Base-by-base conservation (phyloP, 768 basidiomycete genomes). In the Calocybe indica region DNA sequence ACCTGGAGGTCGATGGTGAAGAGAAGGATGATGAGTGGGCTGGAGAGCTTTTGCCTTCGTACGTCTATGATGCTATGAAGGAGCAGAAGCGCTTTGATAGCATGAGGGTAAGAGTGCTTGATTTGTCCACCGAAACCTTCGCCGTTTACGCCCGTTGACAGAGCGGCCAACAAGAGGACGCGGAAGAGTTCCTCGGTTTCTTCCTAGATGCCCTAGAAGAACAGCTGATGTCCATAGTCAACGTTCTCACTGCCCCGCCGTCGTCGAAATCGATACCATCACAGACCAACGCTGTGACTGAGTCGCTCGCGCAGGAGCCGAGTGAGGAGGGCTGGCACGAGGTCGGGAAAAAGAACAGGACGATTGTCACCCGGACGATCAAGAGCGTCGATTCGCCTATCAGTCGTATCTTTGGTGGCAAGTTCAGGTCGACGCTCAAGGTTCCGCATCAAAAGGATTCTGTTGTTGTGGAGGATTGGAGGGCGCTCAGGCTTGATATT, bases 161-260 rank as follows among this genome's bases (percentile, higher is more conserved):
- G 80, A 82, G 89, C 34, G 93, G 93, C 0, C 89, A 92, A 49
- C 95, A 99, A 68, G 95, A 99, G 63, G 95, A 99, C 49, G 95
- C 94, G 7, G 94, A 99, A 64, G 95, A 99, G 65, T 98, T 96
- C 64, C 73, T 98, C n/a, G 95, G 95, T 3, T 97, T 96, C 68
- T 95, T 91, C 68, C 73, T 97, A 22, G 92, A 97, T 57, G 89
- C 92, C 0, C 70, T 99, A 5, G 92, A 95, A 63, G 95, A 99
- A 62, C 95, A 98, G 68, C 62, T 97, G 8, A 67, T 90, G 3
- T 72, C 75, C 3, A 66, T 95, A n/a, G 64, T 80, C 6, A 70
- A 80, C 29, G 54, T 56, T 2, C 47, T 59, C 5, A 73, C 81
- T 0, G 57, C 83, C 11, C 62, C 67, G 8, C 40, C 54, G 39